Evolutionary conservation across 768 basidiomycete species (phyloP).

Genomic region (Tubosaeta brunneosetosa): DNA sequence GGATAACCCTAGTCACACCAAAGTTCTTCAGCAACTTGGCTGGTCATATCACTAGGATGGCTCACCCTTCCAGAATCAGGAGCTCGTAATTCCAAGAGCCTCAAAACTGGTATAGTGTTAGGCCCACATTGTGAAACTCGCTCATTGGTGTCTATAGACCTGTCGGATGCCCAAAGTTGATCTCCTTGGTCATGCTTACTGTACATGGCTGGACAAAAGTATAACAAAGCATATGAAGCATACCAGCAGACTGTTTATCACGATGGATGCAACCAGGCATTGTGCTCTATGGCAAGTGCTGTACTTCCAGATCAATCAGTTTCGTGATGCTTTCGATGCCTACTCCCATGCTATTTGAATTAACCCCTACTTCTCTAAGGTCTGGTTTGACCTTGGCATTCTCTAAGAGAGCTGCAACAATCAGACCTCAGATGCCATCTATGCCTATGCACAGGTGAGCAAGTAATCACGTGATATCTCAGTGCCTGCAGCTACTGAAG

Average conservation of each 20-base stretch:
- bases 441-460: conserved; percentile 92
- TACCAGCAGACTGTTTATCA: conserved; percentile 99
- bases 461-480: conserved; percentile 78
- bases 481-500: conserved; percentile 72
- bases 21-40: conserved; percentile 95
- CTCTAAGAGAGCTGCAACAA: conserved; percentile 99
- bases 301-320: conserved; percentile 99
- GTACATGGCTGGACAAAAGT: conserved; percentile 98
- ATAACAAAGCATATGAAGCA: conserved; percentile 99
- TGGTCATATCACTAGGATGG: conserved; percentile 97
- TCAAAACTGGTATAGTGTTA: conserved; percentile 76
- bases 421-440: conserved; percentile 97
- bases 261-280: conserved; percentile 97
- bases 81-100: conserved; percentile 86
- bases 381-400: conserved; percentile 85
- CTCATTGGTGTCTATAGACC: conserved; percentile 48
- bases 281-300: conserved; percentile 99
- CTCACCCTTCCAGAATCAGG: conserved; percentile 93
- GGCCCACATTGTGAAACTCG: neutral
- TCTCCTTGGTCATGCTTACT: conserved; percentile 93
- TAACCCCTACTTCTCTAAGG: conserved; percentile 90
- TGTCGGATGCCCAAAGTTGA: conserved; percentile 98
- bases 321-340: conserved; percentile 96
- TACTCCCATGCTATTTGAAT: conserved; percentile 98
- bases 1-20: conserved; percentile 92